phyloP scores from a whole-genome alignment of 768 basidiomycete species.

The Lentinula raphanica region DNA sequence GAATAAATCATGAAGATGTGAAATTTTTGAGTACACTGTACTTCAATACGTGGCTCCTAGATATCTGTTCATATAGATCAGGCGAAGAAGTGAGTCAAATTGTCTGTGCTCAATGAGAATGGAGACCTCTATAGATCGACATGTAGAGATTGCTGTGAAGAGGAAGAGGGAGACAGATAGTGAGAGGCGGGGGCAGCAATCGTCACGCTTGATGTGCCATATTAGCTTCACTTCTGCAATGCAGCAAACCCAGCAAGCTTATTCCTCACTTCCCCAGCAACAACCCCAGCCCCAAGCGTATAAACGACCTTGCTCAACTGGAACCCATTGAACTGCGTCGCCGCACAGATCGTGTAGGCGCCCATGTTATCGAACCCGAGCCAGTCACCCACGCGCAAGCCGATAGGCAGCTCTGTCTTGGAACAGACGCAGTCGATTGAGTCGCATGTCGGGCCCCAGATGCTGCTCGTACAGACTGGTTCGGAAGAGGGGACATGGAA shows the following conservation, averaged over 20 bases:
- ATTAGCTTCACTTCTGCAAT: too few relatives aligned
- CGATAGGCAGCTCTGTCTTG: slow-evolving; percentile 54
- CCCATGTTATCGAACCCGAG: slow-evolving; percentile 98
- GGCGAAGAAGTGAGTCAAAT: too few relatives aligned
- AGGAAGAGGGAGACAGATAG: too few relatives aligned
- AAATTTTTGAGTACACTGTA: too few relatives aligned
- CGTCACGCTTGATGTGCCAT: too few relatives aligned
- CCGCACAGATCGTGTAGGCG: slow-evolving; percentile 97
- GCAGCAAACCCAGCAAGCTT: slow-evolving; percentile 41
- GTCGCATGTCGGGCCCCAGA: slow-evolving; percentile 99
- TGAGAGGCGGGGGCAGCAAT: too few relatives aligned
- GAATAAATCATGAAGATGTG: too few relatives aligned
- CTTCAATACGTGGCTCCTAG: too few relatives aligned
- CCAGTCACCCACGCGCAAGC: slow-evolving; percentile 92
- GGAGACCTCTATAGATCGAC: too few relatives aligned
- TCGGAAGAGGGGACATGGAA: slow-evolving; percentile 49
- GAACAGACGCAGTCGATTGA: slow-evolving; percentile 89
- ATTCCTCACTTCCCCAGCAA: slow-evolving; percentile 43
- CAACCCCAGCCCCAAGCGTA: slow-evolving; percentile 55
- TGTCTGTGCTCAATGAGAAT: too few relatives aligned
- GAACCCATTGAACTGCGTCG: slow-evolving; percentile 94
- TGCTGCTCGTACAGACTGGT: slow-evolving; percentile 48
- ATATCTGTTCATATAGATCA: too few relatives aligned
- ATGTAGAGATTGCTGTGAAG: too few relatives aligned
- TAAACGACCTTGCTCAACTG: slow-evolving; percentile 69